These are phyloP conservation scores for Cucumis hystrix DNA, from an alignment of 306 rosid genomes.

Conservation along the genomic window DNA sequence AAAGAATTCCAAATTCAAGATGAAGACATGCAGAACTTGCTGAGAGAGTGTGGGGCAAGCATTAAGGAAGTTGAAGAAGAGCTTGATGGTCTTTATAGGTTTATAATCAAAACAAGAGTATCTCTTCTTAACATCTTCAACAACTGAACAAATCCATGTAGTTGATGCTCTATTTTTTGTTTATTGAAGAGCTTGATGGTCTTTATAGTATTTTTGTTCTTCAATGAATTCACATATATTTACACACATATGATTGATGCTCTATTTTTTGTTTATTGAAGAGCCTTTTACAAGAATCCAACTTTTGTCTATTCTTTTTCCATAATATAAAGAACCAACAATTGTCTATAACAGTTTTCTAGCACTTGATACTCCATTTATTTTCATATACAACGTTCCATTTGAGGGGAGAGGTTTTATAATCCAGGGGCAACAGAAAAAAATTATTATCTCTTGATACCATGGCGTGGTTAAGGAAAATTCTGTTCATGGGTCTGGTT, in stretches of 20 bases:
- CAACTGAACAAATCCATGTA: background rate
- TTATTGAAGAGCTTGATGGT: background rate
- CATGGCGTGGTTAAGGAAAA: background rate
- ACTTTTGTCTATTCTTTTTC: background rate
- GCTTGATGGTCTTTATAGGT: constrained; percentile 11
- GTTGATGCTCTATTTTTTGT: background rate
- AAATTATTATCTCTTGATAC: background rate
- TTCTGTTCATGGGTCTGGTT: background rate
- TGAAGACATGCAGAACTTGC: constrained; percentile 4
- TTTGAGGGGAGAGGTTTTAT: background rate
- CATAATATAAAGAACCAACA: background rate
- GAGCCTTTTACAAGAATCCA: background rate
- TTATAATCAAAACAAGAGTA: constrained; percentile 13
- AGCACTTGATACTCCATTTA: background rate
- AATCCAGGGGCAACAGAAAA: background rate
- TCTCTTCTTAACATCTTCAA: constrained; percentile 25
- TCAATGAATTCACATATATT: background rate
- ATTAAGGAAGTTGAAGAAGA: constrained; percentile 11
- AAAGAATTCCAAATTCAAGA: background rate
- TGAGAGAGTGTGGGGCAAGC: constrained; percentile 4
- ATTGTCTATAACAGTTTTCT: background rate
- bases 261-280: background rate
- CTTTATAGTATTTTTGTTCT: background rate
- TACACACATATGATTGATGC: background rate
- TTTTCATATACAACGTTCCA: background rate